Percentiles rank a stretch among this genome's conserved stretches.
Evolutionary conservation across 2,329 filamentous ascomycete species (phyloP).

Genomic region (Nothopassalora personata): DNA sequence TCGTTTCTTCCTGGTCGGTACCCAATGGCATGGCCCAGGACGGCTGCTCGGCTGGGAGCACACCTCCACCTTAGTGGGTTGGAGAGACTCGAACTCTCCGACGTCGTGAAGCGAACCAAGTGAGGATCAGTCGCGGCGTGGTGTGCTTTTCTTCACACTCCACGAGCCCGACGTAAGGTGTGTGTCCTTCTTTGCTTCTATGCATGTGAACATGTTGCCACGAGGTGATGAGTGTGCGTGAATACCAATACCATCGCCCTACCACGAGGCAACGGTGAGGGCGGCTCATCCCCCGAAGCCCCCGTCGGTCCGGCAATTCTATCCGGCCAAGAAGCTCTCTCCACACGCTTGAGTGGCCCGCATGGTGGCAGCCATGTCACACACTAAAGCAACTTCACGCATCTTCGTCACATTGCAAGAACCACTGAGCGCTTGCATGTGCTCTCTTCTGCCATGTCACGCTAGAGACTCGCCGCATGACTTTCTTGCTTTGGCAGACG

Average conservation of each 20-base stretch:
- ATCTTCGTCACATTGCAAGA: conserved; percentile 7
- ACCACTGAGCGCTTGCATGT: conserved; percentile 17
- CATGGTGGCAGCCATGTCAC: not conserved
- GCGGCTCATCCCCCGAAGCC: not conserved
- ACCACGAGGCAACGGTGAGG: no score
- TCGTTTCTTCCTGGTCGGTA: conserved; percentile 17
- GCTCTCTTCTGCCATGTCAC: not conserved
- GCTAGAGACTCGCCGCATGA: conserved; percentile 11
- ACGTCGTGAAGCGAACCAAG: not conserved
- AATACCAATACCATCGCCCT: no score
- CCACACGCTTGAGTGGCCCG: not conserved
- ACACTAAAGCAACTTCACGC: not conserved
- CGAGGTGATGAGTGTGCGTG: conserved; percentile 7
- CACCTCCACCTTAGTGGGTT: not conserved
- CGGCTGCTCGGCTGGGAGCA: conserved; percentile 1
- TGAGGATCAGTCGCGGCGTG: not conserved
- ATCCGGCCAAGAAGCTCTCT: not conserved
- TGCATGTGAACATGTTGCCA: conserved; percentile 2
- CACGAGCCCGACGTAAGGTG: conserved; percentile 5
- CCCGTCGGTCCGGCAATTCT: not conserved
- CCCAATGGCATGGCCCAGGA: conserved; percentile 11
- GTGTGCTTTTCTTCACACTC: not conserved
- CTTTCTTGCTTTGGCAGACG: conserved; percentile 8
- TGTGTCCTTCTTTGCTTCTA: not conserved
- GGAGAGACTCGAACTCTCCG: not conserved